A percentile compares a stretch with the other conserved stretches of the same genome.
phyloP scores from a whole-genome alignment of 768 basidiomycete species.

The Lentinus tigrinus region DNA sequence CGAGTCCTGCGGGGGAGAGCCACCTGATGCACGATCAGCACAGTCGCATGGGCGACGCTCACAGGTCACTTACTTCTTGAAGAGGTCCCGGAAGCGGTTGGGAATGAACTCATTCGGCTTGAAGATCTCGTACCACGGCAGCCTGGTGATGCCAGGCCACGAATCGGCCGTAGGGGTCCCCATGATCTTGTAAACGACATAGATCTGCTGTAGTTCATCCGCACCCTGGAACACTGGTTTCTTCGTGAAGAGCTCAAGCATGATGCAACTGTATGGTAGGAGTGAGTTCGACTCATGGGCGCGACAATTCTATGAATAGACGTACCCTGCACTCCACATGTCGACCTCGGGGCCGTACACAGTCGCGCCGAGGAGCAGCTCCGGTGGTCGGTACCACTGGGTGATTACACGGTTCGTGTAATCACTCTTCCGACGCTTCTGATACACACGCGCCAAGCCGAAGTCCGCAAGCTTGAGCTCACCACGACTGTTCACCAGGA shows the following conservation, averaged over 20 bases:
- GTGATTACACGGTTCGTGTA: slow-evolving; percentile 99
- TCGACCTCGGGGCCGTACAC: slow-evolving; percentile 97
- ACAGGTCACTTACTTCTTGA: slow-evolving; percentile 64
- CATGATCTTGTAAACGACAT: slow-evolving; percentile 86
- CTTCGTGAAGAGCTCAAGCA: slow-evolving; percentile 94
- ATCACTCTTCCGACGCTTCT: slow-evolving; percentile 84
- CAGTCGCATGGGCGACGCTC: background rate
- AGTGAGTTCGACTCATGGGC: background rate
- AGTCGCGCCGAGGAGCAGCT: slow-evolving; percentile 91
- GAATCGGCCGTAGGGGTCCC: slow-evolving; percentile 83
- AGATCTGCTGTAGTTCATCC: slow-evolving; percentile 96
- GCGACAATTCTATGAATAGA: background rate
- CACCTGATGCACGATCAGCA: slow-evolving; percentile 48
- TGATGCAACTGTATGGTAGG: slow-evolving; percentile 74
- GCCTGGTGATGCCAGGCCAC: slow-evolving; percentile 78
- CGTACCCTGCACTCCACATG: slow-evolving; percentile 99
- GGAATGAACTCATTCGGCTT: slow-evolving; percentile 77
- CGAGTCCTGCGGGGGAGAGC: slow-evolving; percentile 82
- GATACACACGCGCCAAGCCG: slow-evolving; percentile 94
- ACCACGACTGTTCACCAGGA: slow-evolving; percentile 86
- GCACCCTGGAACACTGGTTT: slow-evolving; percentile 97
- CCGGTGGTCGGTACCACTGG: slow-evolving; percentile 96
- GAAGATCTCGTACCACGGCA: slow-evolving; percentile 99
- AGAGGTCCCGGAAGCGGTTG: slow-evolving; percentile 81
- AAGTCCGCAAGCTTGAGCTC: slow-evolving; percentile 97